Conservation (phyloP, 306 rosid species). For the Sophora flavescens region DNA sequence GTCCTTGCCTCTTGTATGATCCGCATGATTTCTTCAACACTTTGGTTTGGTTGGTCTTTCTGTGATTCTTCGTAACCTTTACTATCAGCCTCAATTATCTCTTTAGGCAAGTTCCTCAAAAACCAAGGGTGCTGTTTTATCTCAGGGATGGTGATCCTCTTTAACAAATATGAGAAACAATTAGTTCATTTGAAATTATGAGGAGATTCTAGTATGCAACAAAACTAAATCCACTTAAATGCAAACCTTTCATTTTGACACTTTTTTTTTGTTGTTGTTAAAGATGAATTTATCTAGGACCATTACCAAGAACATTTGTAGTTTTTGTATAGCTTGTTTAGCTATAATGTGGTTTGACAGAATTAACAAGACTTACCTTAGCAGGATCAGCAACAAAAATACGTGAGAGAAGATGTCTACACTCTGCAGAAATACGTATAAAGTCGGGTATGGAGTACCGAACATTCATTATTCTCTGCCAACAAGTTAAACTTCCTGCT, state of each 20-base stretch:
- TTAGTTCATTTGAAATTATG: not conserved
- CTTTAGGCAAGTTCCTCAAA: conserved; percentile 69
- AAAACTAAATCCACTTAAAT: conserved; percentile 4
- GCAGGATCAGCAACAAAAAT: conserved; percentile 87
- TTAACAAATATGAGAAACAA: conserved; percentile 1
- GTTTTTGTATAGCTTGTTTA: not conserved
- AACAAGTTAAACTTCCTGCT: conserved; percentile 39
- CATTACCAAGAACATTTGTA: not conserved
- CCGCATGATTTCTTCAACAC: conserved; percentile 70
- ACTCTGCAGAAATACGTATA: conserved; percentile 74
- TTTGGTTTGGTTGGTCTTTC: conserved; percentile 60
- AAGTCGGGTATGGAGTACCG: conserved; percentile 88
- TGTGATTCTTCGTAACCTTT: conserved; percentile 43
- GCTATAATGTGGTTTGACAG: not conserved
- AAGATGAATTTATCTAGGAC: not conserved
- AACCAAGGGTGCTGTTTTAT: conserved; percentile 91
- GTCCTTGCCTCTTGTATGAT: conserved; percentile 72
- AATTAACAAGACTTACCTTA: conserved; percentile 52
- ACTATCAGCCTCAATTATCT: conserved; percentile 69
- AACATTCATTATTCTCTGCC: conserved; percentile 82
- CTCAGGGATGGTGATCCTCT: conserved; percentile 85
- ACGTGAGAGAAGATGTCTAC: conserved; percentile 72
- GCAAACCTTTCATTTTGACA: not conserved
- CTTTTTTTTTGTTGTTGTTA: not conserved
- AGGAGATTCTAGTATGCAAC: not conserved